phyloP scores from a whole-genome alignment of 345 rosid species.

The Populus ilicifolia region DNA sequence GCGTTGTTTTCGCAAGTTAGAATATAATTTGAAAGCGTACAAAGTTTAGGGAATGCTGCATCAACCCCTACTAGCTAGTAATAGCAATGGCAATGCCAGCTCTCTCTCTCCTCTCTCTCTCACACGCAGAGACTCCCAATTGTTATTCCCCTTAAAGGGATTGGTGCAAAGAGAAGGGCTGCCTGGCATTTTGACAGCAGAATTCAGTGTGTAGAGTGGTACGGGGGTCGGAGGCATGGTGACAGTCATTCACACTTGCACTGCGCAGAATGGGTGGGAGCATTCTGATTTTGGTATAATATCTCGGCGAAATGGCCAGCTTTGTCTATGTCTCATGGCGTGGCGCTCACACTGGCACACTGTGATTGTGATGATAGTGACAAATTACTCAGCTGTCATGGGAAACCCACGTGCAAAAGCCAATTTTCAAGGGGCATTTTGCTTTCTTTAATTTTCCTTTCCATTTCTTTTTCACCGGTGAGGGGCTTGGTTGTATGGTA shows the following conservation, averaged over 20 bases:
- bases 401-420: slow-evolving; percentile 39
- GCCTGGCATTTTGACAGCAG: neutral
- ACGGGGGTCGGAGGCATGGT: neutral
- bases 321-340: slow-evolving; percentile 7
- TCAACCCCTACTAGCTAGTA: neutral
- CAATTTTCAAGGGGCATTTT: slow-evolving; percentile 16
- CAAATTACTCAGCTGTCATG: slow-evolving; percentile 3
- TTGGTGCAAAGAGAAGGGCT: neutral
- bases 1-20: neutral
- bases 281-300: neutral
- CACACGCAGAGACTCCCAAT: neutral
- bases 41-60: neutral
- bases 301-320: slow-evolving; percentile 16
- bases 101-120: too few relatives aligned
- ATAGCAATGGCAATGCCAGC: too few relatives aligned
- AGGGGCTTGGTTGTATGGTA: neutral
- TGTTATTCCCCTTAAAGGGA: neutral
- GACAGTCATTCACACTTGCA: slow-evolving; percentile 1
- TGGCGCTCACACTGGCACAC: slow-evolving; percentile 1
- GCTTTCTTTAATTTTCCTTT: neutral
- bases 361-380: slow-evolving; percentile 22
- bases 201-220: neutral
- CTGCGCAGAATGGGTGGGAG: slow-evolving; percentile 1
- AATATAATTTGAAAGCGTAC: neutral
- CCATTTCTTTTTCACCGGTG: neutral